These are phyloP conservation scores for Polychaeton citri DNA, from an alignment of 2,329 filamentous ascomycete species.

Conservation along the genomic window DNA sequence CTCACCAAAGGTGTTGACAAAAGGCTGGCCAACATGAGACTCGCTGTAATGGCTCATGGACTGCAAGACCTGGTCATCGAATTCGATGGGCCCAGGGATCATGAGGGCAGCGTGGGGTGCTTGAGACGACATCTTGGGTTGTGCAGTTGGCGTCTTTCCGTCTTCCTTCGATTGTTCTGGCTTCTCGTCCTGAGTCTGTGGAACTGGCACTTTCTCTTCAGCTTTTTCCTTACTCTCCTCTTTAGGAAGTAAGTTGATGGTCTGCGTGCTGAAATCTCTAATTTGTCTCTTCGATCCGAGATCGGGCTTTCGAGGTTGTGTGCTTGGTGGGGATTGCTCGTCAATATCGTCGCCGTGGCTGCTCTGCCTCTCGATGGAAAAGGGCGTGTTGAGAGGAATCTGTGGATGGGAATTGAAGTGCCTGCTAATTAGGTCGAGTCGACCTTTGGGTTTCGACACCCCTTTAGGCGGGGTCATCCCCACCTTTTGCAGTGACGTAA, in stretches of 20 bases:
- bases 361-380: conserved; percentile 44
- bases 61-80: conserved; percentile 89
- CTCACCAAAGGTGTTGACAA: conserved; percentile 85
- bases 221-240: conserved; percentile 10
- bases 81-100: conserved; percentile 95
- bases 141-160: conserved; percentile 5
- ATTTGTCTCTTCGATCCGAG: conserved; percentile 6
- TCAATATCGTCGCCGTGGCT: conserved; percentile 41
- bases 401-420: conserved; percentile 44
- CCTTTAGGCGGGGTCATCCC: not conserved
- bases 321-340: conserved; percentile 16
- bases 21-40: conserved; percentile 80
- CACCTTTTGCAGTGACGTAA: not conserved
- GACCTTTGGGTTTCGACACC: conserved; percentile 15
- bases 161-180: conserved; percentile 1
- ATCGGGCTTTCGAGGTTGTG: conserved; percentile 13
- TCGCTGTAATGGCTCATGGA: conserved; percentile 95
- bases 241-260: conserved; percentile 6
- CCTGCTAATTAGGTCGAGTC: conserved; percentile 43
- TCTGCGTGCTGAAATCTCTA: conserved; percentile 12
- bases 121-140: conserved; percentile 43
- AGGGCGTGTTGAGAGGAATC: conserved; percentile 49
- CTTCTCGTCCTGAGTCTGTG: not conserved
- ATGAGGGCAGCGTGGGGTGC: conserved; percentile 59
- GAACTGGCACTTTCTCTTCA: not conserved